A percentile compares a stretch with the other conserved stretches of the same genome.
These are phyloP conservation scores for Phytophthora cactorum DNA, from an alignment of 352 stramenopile species.

Conservation along the genomic window DNA sequence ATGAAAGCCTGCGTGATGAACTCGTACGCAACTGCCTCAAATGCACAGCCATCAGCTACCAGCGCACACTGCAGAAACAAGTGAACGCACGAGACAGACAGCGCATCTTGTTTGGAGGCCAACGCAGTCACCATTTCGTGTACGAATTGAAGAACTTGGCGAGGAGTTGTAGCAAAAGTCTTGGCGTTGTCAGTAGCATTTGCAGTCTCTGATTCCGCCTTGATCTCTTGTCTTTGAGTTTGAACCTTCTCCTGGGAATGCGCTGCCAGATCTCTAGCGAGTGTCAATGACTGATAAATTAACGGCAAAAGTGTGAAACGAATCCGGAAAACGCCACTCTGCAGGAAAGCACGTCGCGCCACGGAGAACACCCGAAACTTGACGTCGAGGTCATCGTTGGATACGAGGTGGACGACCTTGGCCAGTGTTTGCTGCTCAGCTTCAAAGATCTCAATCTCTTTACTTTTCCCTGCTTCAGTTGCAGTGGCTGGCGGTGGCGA, in stretches of 20 bases:
- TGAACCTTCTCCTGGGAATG: slow-evolving; percentile 20
- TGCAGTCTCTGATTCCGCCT: slow-evolving; percentile 6
- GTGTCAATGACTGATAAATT: slow-evolving; percentile 89
- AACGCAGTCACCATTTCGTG: slow-evolving; percentile 97
- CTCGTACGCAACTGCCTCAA: slow-evolving; percentile 96
- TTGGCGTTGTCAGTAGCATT: background rate
- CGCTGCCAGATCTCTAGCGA: slow-evolving; percentile 64
- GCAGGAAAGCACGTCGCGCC: slow-evolving; percentile 75
- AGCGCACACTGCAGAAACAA: slow-evolving; percentile 96
- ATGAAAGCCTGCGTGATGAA: slow-evolving; percentile 96
- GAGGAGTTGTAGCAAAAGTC: slow-evolving; percentile 57
- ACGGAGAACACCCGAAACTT: slow-evolving; percentile 66
- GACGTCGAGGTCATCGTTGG: slow-evolving; percentile 72
- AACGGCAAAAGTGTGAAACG: slow-evolving; percentile 93
- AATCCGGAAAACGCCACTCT: slow-evolving; percentile 91
- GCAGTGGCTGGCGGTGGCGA: slow-evolving; percentile 8
- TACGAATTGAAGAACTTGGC: slow-evolving; percentile 97
- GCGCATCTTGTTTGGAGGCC: slow-evolving; percentile 77
- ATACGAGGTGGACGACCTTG: slow-evolving; percentile 94
- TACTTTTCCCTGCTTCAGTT: slow-evolving; percentile 20
- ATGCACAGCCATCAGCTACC: slow-evolving; percentile 81
- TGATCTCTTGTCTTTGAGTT: slow-evolving; percentile 23
- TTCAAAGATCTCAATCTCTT: slow-evolving; percentile 62
- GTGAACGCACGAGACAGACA: slow-evolving; percentile 85
- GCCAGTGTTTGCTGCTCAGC: slow-evolving; percentile 92